These are phyloP conservation scores for Neurospora sublineolata DNA, from an alignment of 495 filamentous ascomycete genomes.

Conservation along the genomic window DNA sequence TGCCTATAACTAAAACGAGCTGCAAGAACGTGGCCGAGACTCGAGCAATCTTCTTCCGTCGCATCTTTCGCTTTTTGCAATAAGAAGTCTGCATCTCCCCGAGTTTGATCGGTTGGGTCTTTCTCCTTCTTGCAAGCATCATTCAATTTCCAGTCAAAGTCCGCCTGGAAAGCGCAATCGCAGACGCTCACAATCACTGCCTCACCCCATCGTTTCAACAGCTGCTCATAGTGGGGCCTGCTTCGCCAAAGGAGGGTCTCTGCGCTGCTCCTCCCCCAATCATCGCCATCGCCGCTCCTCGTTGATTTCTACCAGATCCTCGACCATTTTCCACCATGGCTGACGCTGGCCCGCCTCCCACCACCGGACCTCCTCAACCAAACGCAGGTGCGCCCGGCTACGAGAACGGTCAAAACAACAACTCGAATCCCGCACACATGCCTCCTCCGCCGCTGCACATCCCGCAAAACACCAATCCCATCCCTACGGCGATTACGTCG, in stretches of 20 bases:
- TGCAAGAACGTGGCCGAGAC: not conserved
- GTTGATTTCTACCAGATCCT: slow-evolving; percentile 1
- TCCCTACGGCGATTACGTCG: slow-evolving; percentile 85
- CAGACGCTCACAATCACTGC: not conserved
- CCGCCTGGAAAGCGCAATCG: not conserved
- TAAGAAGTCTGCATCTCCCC: not conserved
- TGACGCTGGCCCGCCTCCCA: slow-evolving; percentile 47
- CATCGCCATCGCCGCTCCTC: slow-evolving; percentile 3
- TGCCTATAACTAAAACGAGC: not conserved
- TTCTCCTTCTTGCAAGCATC: not conserved
- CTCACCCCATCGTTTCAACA: not conserved
- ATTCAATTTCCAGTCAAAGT: not conserved
- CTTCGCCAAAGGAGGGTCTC: slow-evolving; percentile 12
- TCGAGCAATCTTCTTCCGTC: not conserved
- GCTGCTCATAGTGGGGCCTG: slow-evolving; percentile 6
- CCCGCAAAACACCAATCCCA: slow-evolving; percentile 92
- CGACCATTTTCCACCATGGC: slow-evolving; percentile 43
- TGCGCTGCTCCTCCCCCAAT: slow-evolving; percentile 3
- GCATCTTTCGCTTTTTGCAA: not conserved
- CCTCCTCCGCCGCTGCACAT: slow-evolving; percentile 88
- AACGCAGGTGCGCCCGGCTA: slow-evolving; percentile 60
- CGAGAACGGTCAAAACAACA: slow-evolving; percentile 54
- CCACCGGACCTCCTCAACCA: slow-evolving; percentile 48
- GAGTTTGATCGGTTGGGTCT: not conserved
- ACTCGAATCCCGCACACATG: slow-evolving; percentile 73